Evolutionary conservation across 1,139 yeast genomes (phyloP).

Genomic region (Magnusiomyces fungicola): DNA sequence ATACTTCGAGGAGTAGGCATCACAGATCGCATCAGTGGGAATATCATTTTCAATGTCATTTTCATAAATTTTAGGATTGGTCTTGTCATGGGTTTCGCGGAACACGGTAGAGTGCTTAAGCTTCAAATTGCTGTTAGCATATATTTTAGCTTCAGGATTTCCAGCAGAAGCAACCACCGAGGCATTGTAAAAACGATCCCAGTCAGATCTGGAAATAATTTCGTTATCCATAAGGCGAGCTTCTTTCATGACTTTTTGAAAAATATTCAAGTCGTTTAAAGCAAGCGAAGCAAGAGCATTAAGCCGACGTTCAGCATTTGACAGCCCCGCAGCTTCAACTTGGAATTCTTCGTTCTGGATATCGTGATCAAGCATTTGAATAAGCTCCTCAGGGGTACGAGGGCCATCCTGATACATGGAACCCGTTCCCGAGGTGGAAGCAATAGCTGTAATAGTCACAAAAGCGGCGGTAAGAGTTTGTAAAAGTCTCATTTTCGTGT

Average conservation of each 20-base stretch:
- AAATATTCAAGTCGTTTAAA: not conserved
- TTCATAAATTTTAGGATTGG: not conserved
- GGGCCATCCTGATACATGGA: too few species aligned
- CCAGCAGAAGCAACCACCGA: not conserved
- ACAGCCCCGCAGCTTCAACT: too few species aligned
- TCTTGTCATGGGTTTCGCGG: not conserved
- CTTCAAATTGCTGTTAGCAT: not conserved
- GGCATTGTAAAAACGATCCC: not conserved
- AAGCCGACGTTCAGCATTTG: too few species aligned
- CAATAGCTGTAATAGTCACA: too few species aligned
- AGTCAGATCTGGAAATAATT: not conserved
- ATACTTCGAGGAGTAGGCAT: not conserved
- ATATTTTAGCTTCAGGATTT: not conserved
- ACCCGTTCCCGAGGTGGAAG: too few species aligned
- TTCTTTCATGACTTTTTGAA: not conserved
- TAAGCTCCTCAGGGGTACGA: too few species aligned
- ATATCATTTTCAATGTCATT: conserved; percentile 1
- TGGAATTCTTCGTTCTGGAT: too few species aligned
- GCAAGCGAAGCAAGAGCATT: too few species aligned
- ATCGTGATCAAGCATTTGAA: too few species aligned
- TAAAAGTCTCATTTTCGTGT: too few species aligned
- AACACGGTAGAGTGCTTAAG: not conserved
- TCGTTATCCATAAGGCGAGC: not conserved
- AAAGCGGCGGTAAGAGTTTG: too few species aligned
- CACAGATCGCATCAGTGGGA: not conserved